phyloP scores from a whole-genome alignment of 1,139 yeast species.

The Candida dubliniensis region DNA sequence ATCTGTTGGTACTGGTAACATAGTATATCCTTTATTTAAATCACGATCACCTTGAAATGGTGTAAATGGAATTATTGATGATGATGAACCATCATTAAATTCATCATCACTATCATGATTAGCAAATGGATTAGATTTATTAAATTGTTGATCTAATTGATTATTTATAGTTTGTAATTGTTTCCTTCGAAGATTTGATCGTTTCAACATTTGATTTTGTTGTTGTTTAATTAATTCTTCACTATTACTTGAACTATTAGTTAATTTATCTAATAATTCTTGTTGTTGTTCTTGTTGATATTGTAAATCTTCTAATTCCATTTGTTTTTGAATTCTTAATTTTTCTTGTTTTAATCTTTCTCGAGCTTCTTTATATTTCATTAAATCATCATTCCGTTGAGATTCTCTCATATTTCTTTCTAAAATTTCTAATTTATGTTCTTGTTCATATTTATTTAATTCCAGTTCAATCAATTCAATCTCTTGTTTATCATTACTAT shows the following conservation, averaged over 20 bases:
- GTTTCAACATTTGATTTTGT: slow-evolving; percentile 48
- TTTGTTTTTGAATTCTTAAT: slow-evolving; percentile 62
- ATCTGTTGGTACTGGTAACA: slow-evolving; percentile 27
- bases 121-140: slow-evolving; percentile 22
- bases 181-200: slow-evolving; percentile 64
- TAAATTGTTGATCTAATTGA: slow-evolving; percentile 45
- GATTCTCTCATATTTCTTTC: slow-evolving; percentile 63
- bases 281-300: slow-evolving; percentile 58
- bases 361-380: slow-evolving; percentile 56
- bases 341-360: slow-evolving; percentile 61
- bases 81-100: background rate
- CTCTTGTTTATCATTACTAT: slow-evolving; percentile 51
- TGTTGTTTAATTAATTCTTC: slow-evolving; percentile 52
- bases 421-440: slow-evolving; percentile 72
- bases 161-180: slow-evolving; percentile 65
- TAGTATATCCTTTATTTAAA: slow-evolving; percentile 35
- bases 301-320: slow-evolving; percentile 65
- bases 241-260: slow-evolving; percentile 52
- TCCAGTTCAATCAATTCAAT: slow-evolving; percentile 70
- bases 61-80: slow-evolving; percentile 68
- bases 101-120: slow-evolving; percentile 19
- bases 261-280: slow-evolving; percentile 70
- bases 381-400: slow-evolving; percentile 67
- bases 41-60: slow-evolving; percentile 93
- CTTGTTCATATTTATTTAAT: slow-evolving; percentile 69